phyloP scores from a whole-genome alignment of 164 flowering plant genomes.

The Macadamia integrifolia region DNA sequence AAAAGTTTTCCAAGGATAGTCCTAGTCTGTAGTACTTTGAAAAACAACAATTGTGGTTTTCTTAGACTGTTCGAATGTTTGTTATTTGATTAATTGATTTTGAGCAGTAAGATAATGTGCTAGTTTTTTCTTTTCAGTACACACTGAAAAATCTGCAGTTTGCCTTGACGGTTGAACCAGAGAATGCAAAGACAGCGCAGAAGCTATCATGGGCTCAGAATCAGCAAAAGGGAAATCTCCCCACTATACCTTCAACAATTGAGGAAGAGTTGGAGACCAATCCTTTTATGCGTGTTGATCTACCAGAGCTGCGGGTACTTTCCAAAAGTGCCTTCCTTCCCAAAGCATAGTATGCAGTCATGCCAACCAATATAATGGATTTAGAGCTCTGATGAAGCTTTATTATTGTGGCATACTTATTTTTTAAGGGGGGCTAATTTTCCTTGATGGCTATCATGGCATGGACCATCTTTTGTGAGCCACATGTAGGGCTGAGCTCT shows the following conservation, averaged over 20 bases:
- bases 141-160: constrained; percentile 93
- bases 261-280: constrained; percentile 83
- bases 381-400: neutral
- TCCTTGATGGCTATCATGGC: too few species aligned
- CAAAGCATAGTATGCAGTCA: too few species aligned
- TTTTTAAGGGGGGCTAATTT: too few species aligned
- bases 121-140: constrained; percentile 45
- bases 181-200: constrained; percentile 53
- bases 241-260: constrained; percentile 86
- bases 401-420: neutral
- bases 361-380: neutral
- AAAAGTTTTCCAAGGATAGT: too few species aligned
- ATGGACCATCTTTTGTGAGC: too few species aligned
- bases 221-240: constrained; percentile 56
- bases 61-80: too few species aligned
- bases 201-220: constrained; percentile 78
- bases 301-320: constrained; percentile 74
- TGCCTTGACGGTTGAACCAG: constrained; percentile 80
- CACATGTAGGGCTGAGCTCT: too few species aligned
- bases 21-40: too few species aligned
- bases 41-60: too few species aligned
- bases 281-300: constrained; percentile 84
- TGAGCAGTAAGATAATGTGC: neutral
- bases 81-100: too few species aligned
- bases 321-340: too few species aligned